These are phyloP conservation scores for Rutstroemia sydowiana DNA, from an alignment of 2,329 filamentous ascomycete genomes.

Conservation along the genomic window DNA sequence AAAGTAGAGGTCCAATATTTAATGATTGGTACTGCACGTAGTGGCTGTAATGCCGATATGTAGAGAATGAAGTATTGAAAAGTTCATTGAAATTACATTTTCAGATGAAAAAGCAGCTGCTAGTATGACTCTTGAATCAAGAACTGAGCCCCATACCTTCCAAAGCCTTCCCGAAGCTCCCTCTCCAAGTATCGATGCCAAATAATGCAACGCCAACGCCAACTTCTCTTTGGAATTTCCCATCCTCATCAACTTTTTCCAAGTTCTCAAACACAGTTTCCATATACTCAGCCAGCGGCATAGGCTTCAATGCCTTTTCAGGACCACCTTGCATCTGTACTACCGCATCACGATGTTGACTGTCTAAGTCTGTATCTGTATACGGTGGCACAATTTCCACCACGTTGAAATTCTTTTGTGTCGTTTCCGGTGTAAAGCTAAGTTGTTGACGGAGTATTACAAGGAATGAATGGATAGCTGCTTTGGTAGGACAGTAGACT, in stretches of 20 bases:
- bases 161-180: background rate
- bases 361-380: conserved; percentile 30
- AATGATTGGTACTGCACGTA: too few relatives aligned
- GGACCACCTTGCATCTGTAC: conserved; percentile 17
- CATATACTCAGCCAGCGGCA: conserved; percentile 29
- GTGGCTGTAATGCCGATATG: too few relatives aligned
- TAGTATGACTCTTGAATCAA: background rate
- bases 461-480: conserved; percentile 26
- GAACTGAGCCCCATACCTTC: background rate
- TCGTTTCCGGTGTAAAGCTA: conserved; percentile 5
- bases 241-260: conserved; percentile 17
- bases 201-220: conserved; percentile 22
- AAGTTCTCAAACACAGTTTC: conserved; percentile 21
- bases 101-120: too few relatives aligned
- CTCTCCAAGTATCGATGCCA: conserved; percentile 7
- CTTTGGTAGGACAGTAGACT: conserved; percentile 29
- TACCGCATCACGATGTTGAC: conserved; percentile 18
- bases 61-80: too few relatives aligned
- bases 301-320: conserved; percentile 24
- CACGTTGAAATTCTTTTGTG: conserved; percentile 23
- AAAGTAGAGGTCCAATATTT: too few relatives aligned
- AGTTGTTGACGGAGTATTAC: conserved; percentile 25
- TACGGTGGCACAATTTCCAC: conserved; percentile 32
- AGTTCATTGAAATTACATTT: too few relatives aligned
- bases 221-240: conserved; percentile 26